Evolutionary conservation across 75 land plant species (phyloP).

Genomic region (Chamaecyparis obtusa): DNA sequence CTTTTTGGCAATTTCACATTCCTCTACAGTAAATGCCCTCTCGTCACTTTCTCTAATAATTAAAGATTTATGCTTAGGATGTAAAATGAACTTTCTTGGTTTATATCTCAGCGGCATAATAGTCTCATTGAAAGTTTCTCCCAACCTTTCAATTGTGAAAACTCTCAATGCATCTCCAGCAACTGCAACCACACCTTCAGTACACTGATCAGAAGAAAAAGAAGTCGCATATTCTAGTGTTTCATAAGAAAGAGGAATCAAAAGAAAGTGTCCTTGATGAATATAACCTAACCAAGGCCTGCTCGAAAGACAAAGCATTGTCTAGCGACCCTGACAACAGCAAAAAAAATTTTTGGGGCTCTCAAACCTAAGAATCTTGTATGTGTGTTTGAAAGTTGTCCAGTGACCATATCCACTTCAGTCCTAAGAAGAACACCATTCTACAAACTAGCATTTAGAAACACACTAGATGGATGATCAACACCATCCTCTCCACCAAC

Average conservation of each 20-base stretch:
- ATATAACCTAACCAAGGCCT: conserved; percentile 98
- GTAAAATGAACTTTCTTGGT: conserved; percentile 92
- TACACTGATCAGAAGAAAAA: conserved; percentile 96
- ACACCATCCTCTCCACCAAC: conserved; percentile 96
- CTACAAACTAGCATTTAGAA: conserved; percentile 92
- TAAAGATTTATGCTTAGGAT: conserved; percentile 78
- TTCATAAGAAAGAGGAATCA: conserved; percentile 94
- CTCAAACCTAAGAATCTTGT: conserved; percentile 94
- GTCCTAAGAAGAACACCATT: conserved; percentile 95
- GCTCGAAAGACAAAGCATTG: conserved; percentile 96
- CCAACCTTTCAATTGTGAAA: conserved; percentile 94
- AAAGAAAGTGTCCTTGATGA: conserved; percentile 91
- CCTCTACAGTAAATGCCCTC: conserved; percentile 93
- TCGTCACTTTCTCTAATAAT: conserved; percentile 93
- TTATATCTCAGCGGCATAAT: conserved; percentile 88
- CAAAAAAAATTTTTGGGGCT: conserved; percentile 82
- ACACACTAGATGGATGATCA: conserved; percentile 96
- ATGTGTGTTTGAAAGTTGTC: conserved; percentile 94
- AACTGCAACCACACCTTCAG: conserved; percentile 98
- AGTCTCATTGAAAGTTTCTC: conserved; percentile 98
- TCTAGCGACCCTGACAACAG: conserved; percentile 71
- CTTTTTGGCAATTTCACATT: conserved; percentile 81
- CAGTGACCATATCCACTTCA: conserved; percentile 98
- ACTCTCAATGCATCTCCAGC: conserved; percentile 90
- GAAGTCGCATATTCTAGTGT: conserved; percentile 96